A percentile compares a stretch with the other conserved stretches of the same genome.
Evolutionary conservation across 352 stramenopile species (phyloP).

Genomic region (Phytophthora idaei): DNA sequence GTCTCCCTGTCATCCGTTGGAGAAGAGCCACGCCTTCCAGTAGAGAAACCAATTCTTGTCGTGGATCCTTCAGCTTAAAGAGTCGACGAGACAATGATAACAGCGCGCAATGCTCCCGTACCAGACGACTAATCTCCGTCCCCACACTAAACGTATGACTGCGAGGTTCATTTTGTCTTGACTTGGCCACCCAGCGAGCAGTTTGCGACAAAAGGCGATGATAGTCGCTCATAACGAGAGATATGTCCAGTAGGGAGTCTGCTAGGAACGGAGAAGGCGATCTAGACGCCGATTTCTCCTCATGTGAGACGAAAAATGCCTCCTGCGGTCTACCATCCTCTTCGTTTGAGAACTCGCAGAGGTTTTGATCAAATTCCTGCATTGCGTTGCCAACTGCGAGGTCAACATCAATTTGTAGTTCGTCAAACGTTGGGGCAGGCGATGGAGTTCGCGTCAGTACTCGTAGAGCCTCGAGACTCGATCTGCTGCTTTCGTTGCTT

Average conservation of each 20-base stretch:
- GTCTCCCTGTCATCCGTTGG: slow-evolving; percentile 32
- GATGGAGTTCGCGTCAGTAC: slow-evolving; percentile 44
- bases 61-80: slow-evolving; percentile 61
- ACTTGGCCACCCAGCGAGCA: slow-evolving; percentile 53
- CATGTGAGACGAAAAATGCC: slow-evolving; percentile 6
- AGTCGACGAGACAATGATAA: slow-evolving; percentile 51
- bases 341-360: slow-evolving; percentile 27
- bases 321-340: slow-evolving; percentile 11
- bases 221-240: slow-evolving; percentile 79
- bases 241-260: slow-evolving; percentile 72
- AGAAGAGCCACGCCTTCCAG: slow-evolving; percentile 65
- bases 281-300: slow-evolving; percentile 3
- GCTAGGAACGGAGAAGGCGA: slow-evolving; percentile 43
- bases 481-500: slow-evolving; percentile 55
- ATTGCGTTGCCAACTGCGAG: slow-evolving; percentile 15
- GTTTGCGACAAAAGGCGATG: slow-evolving; percentile 64
- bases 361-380: slow-evolving; percentile 8
- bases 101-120: slow-evolving; percentile 61
- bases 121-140: slow-evolving; percentile 52
- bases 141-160: slow-evolving; percentile 38
- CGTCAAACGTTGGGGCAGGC: slow-evolving; percentile 19
- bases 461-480: slow-evolving; percentile 40
- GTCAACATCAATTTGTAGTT: slow-evolving; percentile 32
- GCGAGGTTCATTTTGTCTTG: slow-evolving; percentile 19
- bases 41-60: slow-evolving; percentile 51